Conservation (phyloP, 208 protist genomes). For the Entamoeba nuttalli region DNA sequence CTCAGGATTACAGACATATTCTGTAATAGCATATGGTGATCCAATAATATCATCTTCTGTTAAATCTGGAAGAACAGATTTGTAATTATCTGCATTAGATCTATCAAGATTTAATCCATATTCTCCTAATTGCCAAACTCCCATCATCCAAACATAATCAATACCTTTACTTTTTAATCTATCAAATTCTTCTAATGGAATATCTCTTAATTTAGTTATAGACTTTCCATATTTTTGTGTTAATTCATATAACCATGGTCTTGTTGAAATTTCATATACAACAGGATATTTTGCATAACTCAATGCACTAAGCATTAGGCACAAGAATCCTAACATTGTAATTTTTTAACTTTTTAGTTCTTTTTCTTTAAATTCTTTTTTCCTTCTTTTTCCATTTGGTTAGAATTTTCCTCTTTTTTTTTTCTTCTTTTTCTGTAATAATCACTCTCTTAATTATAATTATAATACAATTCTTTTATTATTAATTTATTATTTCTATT, state of each 20-base stretch:
- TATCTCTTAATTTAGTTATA: conserved; percentile 34
- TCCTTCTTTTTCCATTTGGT: too few relatives aligned
- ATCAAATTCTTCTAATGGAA: conserved; percentile 34
- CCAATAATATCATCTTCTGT: conserved; percentile 50
- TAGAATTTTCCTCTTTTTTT: too few relatives aligned
- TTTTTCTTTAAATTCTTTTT: too few relatives aligned
- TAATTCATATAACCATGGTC: conserved; percentile 49
- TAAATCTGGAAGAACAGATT: conserved; percentile 40
- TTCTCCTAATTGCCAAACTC: conserved; percentile 46
- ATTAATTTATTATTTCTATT: too few relatives aligned
- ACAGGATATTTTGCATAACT: background rate
- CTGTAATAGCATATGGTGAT: conserved; percentile 46
- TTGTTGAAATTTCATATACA: conserved; percentile 32
- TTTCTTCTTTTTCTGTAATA: too few relatives aligned
- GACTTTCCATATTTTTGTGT: conserved; percentile 32
- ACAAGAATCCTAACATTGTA: too few relatives aligned
- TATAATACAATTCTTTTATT: too few relatives aligned
- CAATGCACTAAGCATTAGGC: too few relatives aligned
- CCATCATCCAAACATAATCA: conserved; percentile 49
- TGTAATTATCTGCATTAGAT: conserved; percentile 34
- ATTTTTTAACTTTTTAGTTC: too few relatives aligned
- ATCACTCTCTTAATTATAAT: too few relatives aligned
- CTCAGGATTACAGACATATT: conserved; percentile 40
- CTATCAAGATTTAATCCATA: conserved; percentile 42
- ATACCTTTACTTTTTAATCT: conserved; percentile 24